A percentile compares a stretch with the other conserved stretches of the same genome.
Evolutionary conservation across 768 basidiomycete species (phyloP).

Genomic region (Leccinum obscurum): DNA sequence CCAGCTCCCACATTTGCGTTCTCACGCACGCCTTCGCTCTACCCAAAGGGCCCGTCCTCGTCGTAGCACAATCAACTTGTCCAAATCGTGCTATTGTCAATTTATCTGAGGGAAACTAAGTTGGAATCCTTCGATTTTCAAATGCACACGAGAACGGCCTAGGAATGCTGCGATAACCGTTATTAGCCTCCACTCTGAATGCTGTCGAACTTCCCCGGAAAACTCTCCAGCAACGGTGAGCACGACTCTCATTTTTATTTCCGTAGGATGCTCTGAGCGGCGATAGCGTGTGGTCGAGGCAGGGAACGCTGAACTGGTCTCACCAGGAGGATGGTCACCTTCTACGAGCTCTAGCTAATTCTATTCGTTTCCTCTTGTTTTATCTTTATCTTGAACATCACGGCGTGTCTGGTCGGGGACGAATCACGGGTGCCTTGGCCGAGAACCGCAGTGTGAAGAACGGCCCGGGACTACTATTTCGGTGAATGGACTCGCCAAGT

Average conservation of each 20-base stretch:
- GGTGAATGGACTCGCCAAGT: slow-evolving; percentile 27
- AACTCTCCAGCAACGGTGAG: slow-evolving; percentile 15
- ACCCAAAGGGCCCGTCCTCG: too few species aligned
- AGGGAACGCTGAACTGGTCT: neutral
- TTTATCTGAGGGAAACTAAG: neutral
- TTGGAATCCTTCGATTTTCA: neutral
- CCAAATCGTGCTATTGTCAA: too few species aligned
- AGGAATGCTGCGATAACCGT: neutral
- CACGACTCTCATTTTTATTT: neutral
- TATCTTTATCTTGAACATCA: slow-evolving; percentile 36
- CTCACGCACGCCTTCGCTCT: too few species aligned
- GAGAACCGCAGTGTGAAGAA: slow-evolving; percentile 34
- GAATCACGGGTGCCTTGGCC: slow-evolving; percentile 10
- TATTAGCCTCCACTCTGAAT: neutral
- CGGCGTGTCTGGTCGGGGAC: slow-evolving; percentile 26
- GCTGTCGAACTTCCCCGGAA: neutral
- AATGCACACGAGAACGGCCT: neutral
- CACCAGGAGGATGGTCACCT: slow-evolving; percentile 27
- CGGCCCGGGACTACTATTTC: slow-evolving; percentile 25
- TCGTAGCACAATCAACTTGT: too few species aligned
- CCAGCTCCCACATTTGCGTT: too few species aligned
- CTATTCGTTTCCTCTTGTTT: slow-evolving; percentile 36
- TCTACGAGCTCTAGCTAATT: slow-evolving; percentile 44
- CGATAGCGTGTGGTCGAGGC: neutral
- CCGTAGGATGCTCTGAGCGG: neutral